phyloP scores from a whole-genome alignment of 1,284 basidiomycete species.

The Trametes versicolor region DNA sequence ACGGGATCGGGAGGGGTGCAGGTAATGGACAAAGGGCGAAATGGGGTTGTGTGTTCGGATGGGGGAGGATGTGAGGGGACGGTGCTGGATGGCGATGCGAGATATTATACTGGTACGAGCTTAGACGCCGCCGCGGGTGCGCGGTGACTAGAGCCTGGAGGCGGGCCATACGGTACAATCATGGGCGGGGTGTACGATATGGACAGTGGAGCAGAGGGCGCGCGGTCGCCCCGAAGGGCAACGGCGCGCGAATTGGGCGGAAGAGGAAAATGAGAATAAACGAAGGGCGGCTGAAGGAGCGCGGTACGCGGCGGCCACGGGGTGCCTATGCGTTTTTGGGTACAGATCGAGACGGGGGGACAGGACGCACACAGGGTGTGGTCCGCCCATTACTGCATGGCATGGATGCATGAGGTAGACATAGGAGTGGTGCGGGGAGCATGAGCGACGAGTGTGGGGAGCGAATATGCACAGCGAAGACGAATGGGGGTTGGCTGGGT shows the following conservation, averaged over 20 bases:
- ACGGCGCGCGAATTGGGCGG: background rate
- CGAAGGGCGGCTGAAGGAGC: conserved; percentile 1
- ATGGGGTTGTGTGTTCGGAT: background rate
- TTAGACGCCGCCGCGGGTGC: conserved; percentile 24
- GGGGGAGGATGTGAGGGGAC: background rate
- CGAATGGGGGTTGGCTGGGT: no score
- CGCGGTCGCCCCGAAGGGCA: no score
- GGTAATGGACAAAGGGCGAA: background rate
- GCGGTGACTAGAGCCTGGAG: conserved; percentile 27
- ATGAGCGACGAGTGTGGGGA: conserved; percentile 9
- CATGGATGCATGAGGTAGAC: conserved; percentile 14
- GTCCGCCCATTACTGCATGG: conserved; percentile 12
- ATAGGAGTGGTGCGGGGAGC: background rate
- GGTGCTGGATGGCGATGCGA: background rate
- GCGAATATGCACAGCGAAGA: conserved; percentile 28
- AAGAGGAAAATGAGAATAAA: background rate
- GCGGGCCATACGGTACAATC: conserved; percentile 19
- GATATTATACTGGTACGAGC: conserved; percentile 32
- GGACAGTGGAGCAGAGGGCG: no score
- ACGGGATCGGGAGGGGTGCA: no score
- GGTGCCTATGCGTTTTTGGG: conserved; percentile 30
- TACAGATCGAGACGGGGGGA: background rate
- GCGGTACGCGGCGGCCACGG: conserved; percentile 17
- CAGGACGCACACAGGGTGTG: background rate
- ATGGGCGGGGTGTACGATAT: conserved; percentile 16